Percentiles rank a stretch among this genome's conserved stretches.
Conservation (phyloP, 768 basidiomycete genomes). For the Termitomyces sp. region DNA sequence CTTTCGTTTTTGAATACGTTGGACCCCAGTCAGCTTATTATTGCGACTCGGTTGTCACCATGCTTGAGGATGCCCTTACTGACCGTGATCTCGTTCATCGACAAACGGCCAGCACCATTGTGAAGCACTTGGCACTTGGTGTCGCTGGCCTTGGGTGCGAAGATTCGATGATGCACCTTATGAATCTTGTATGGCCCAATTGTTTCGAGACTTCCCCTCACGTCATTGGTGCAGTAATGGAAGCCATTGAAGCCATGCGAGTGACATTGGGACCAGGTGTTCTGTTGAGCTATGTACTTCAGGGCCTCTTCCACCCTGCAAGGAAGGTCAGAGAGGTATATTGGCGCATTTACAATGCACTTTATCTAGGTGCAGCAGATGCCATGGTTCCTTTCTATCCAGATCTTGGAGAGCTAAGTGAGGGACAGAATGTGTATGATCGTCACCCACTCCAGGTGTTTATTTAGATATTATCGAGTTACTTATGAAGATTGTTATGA, state of each 20-base stretch:
- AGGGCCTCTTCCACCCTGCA: constrained; percentile 96
- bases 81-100: constrained; percentile 98
- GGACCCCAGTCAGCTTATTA: constrained; percentile 96
- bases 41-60: constrained; percentile 93
- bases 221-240: constrained; percentile 97
- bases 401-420: constrained; percentile 82
- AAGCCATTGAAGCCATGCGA: constrained; percentile 96
- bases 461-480: constrained; percentile 37
- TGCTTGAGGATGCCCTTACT: constrained; percentile 97
- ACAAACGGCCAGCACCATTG: constrained; percentile 96
- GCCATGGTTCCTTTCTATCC: constrained; percentile 95
- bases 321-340: constrained; percentile 97
- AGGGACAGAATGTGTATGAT: constrained; percentile 87
- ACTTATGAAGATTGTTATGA: background rate
- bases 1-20: constrained; percentile 99
- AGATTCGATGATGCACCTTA: constrained; percentile 94
- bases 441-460: constrained; percentile 82
- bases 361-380: constrained; percentile 88
- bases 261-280: constrained; percentile 93
- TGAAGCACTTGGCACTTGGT: constrained; percentile 95
- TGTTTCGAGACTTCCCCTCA: constrained; percentile 98
- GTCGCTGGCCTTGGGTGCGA: constrained; percentile 97
- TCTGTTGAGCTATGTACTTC: constrained; percentile 85
- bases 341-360: constrained; percentile 93
- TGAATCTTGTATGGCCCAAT: constrained; percentile 99